These are phyloP conservation scores for Fusarium sp. DNA, from an alignment of 2,329 filamentous ascomycete species.

Conservation along the genomic window DNA sequence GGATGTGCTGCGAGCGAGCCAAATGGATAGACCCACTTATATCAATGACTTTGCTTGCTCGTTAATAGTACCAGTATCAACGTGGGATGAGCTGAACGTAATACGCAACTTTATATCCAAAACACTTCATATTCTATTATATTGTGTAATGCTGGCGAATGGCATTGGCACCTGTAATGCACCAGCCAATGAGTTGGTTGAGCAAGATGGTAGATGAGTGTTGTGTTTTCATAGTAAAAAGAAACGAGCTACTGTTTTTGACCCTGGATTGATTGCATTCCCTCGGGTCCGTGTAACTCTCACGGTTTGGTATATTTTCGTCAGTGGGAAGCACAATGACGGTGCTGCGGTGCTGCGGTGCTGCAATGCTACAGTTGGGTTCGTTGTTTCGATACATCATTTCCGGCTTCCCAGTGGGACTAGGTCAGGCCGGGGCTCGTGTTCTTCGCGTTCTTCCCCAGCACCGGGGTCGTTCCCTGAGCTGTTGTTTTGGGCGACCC, in stretches of 20 bases:
- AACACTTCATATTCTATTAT: not conserved
- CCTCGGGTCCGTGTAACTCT: conserved; percentile 29
- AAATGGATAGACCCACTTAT: conserved; percentile 16
- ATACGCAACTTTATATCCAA: no score
- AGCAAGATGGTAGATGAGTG: not conserved
- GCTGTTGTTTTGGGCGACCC: conserved; percentile 42
- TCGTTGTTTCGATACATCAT: conserved; percentile 28
- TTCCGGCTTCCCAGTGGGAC: conserved; percentile 9
- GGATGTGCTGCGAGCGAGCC: conserved; percentile 24
- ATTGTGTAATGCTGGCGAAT: not conserved
- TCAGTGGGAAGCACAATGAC: conserved; percentile 32
- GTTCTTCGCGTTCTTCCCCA: conserved; percentile 15
- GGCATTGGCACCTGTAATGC: not conserved
- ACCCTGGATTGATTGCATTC: not conserved
- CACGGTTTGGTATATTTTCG: conserved; percentile 31
- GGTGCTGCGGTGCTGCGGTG: conserved; percentile 20
- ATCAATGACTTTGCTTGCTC: not conserved
- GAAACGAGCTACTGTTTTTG: not conserved
- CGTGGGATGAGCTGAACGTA: not conserved
- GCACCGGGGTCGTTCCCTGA: conserved; percentile 22
- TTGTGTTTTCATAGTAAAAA: not conserved
- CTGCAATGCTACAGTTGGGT: conserved; percentile 21
- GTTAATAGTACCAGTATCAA: not conserved
- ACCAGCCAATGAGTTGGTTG: not conserved
- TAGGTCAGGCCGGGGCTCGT: not conserved